phyloP scores from a whole-genome alignment of 1,284 basidiomycete genomes.

The Mycena sp. region DNA sequence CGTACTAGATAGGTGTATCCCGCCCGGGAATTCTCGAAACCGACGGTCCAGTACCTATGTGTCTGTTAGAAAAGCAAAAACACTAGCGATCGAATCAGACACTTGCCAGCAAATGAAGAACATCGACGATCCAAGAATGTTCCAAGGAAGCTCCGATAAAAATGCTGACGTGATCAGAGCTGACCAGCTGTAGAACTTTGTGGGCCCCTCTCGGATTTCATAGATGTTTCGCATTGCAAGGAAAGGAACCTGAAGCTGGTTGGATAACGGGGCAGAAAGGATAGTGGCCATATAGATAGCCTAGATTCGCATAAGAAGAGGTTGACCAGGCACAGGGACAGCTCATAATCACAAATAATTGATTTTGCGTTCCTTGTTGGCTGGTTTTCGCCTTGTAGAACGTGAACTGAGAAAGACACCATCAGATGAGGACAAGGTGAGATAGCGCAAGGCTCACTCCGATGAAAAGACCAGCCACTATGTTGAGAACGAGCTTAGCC shows the following conservation, averaged over 20 bases:
- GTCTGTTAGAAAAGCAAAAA: not conserved
- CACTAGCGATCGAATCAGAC: no score
- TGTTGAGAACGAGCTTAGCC: conserved; percentile 74
- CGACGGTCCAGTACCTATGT: conserved; percentile 57
- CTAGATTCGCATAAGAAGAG: conserved; percentile 25
- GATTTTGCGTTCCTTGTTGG: conserved; percentile 83
- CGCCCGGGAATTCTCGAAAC: conserved; percentile 57
- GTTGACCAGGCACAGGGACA: not conserved
- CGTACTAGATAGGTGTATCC: conserved; percentile 61
- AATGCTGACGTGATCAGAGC: conserved; percentile 73
- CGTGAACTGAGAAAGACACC: conserved; percentile 47
- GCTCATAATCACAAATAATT: conserved; percentile 67
- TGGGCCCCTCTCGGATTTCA: conserved; percentile 78
- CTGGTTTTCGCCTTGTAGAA: conserved; percentile 75
- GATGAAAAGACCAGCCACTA: conserved; percentile 67
- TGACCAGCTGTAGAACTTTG: conserved; percentile 87
- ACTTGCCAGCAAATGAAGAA: conserved; percentile 59
- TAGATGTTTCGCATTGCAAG: conserved; percentile 65
- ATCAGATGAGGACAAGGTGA: conserved; percentile 15
- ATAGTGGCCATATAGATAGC: conserved; percentile 59
- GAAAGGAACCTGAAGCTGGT: conserved; percentile 58
- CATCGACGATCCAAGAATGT: conserved; percentile 65
- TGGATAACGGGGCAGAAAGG: conserved; percentile 51
- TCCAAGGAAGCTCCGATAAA: conserved; percentile 72
- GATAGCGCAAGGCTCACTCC: conserved; percentile 46